phyloP scores from a whole-genome alignment of 495 filamentous ascomycete genomes.

The Cercophora scortea region DNA sequence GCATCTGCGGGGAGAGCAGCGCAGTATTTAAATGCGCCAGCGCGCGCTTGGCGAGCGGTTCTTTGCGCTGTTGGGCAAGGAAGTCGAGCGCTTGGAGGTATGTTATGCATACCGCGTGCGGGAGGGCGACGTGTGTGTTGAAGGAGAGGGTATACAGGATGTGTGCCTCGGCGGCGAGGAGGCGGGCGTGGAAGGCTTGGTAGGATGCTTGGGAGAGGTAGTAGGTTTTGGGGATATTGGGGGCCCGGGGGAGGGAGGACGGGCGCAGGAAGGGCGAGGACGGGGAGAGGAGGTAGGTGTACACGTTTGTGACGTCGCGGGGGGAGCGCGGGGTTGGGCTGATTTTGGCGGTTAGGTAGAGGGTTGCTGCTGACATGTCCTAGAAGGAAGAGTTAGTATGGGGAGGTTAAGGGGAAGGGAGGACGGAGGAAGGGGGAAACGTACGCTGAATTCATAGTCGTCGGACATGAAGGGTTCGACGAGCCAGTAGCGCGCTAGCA shows the following conservation, averaged over 20 bases:
- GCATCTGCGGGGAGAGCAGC: slow-evolving; percentile 75
- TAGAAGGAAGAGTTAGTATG: slow-evolving; percentile 20
- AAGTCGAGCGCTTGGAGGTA: slow-evolving; percentile 86
- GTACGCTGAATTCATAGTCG: slow-evolving; percentile 36
- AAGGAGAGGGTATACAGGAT: slow-evolving; percentile 73
- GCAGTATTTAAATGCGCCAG: slow-evolving; percentile 76
- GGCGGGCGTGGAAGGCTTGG: slow-evolving; percentile 47
- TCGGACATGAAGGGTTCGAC: slow-evolving; percentile 37
- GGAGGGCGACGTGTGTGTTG: slow-evolving; percentile 73
- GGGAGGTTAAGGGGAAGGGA: neutral
- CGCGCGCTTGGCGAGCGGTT: slow-evolving; percentile 49
- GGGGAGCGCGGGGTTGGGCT: slow-evolving; percentile 68
- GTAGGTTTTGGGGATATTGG: slow-evolving; percentile 49
- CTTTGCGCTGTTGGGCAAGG: slow-evolving; percentile 14
- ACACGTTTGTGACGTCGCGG: slow-evolving; percentile 75
- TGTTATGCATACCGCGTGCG: slow-evolving; percentile 82
- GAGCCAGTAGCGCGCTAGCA: slow-evolving; percentile 82
- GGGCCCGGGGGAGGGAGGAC: slow-evolving; percentile 22
- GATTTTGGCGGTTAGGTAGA: slow-evolving; percentile 82
- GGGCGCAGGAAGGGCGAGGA: slow-evolving; percentile 52
- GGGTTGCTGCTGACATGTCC: slow-evolving; percentile 71
- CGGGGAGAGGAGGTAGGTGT: slow-evolving; percentile 68
- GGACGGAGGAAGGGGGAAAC: neutral
- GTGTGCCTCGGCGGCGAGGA: slow-evolving; percentile 64
- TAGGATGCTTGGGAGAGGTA: slow-evolving; percentile 70